Evolutionary conservation across 495 filamentous ascomycete species (phyloP), one percentile per base, ranked within the genome.

Genomic region (Rhypophila decipiens): DNA sequence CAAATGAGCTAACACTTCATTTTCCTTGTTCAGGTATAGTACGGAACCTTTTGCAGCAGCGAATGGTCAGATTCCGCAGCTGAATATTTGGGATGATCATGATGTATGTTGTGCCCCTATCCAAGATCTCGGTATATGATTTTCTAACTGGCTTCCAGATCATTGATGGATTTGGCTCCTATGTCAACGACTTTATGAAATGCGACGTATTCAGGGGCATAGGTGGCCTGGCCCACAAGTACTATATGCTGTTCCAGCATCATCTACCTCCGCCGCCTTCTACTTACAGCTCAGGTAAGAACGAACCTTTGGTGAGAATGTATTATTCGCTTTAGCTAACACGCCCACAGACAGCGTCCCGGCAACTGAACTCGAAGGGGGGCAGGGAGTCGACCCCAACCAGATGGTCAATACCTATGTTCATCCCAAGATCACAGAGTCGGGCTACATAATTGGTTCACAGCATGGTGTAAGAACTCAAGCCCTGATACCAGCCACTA

Each of bases 51-150:
- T 96, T 67, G 82, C 86, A 4, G 66, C 74, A 12, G 87, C 86
- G 29, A 97, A 96, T 55, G 84, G 79, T 11, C 83, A 86, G 58
- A 97, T 97, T 57, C 82, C 91, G 1, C 88, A 95, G 66, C 64
- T 97, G 58, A 96, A 96, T 61, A 84, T 96, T 35, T 97, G 91
- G 90, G 90, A 95, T 63, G 88, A 95, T 57, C 90, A 95, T 61
- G 82, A 84, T 68, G 79, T 74, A 45, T 58, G 71, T 59, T 27
- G 40, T 24, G 19, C 20, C 19, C n/a, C n/a, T n/a, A n/a, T n/a
- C n/a, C n/a, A n/a, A n/a, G 22, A 24, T 11, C 18, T 37, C 24
- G 0, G 7, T 24, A 20, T 0, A 12, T 24, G 13, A 3, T 3
- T 3, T 15, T 2, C 5, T 31, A 37, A 2, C 5, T 36, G n/a